Evolutionary conservation across 192 early-diverging fungal genomes (phyloP).

Genomic region (Umbelopsis vinacea): DNA sequence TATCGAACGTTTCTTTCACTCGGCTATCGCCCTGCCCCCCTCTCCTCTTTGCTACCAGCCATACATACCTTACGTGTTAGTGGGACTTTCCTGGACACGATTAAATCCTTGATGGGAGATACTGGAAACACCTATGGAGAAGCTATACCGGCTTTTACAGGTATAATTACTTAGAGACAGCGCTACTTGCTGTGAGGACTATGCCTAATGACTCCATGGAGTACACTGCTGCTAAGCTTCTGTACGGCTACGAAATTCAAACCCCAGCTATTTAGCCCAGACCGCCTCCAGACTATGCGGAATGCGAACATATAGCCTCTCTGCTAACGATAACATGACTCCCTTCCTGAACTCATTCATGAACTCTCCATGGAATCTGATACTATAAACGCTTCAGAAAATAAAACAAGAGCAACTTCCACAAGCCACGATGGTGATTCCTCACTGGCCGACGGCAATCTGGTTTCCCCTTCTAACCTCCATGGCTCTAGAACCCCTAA

Average conservation of each 20-base stretch:
- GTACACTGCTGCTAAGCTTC: conserved; percentile 7
- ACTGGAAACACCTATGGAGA: too few relatives aligned
- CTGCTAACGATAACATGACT: conserved; percentile 20
- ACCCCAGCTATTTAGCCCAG: conserved; percentile 20
- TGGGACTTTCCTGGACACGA: too few relatives aligned
- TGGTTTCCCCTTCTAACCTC: conserved; percentile 29
- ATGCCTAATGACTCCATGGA: conserved; percentile 26
- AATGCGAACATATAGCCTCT: neutral
- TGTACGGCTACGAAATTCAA: conserved; percentile 26
- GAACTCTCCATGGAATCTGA: conserved; percentile 41
- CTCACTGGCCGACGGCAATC: conserved; percentile 33
- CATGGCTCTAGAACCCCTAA: conserved; percentile 5
- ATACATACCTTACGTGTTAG: too few relatives aligned
- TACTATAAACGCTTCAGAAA: conserved; percentile 19
- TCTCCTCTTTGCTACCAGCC: too few relatives aligned
- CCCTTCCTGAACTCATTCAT: conserved; percentile 21
- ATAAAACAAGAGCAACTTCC: conserved; percentile 21
- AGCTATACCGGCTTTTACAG: too few relatives aligned
- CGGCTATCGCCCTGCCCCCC: too few relatives aligned
- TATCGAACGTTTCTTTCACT: too few relatives aligned
- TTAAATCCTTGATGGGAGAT: too few relatives aligned
- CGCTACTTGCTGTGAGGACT: conserved; percentile 18
- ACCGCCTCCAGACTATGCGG: neutral
- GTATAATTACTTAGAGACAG: neutral
- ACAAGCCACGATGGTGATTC: conserved; percentile 27